Base-by-base conservation (phyloP, 2,329 filamentous ascomycete genomes). In the Fusarium sp. region DNA sequence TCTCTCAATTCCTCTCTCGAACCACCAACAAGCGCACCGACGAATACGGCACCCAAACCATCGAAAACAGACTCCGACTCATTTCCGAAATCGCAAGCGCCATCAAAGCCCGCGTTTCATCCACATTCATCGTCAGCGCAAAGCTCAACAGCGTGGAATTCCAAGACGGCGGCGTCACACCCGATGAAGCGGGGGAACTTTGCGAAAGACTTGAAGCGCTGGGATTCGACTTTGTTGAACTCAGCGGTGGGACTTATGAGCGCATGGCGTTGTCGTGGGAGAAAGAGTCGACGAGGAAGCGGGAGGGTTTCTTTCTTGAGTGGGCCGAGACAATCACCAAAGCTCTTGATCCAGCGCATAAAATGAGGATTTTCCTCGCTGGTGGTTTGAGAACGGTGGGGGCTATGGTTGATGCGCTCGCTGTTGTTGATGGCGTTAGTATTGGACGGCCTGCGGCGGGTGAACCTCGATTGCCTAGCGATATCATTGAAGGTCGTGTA, bases 191-290 rank as follows among this genome's bases (percentile, higher is more conserved):
- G 1, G 81, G 80, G 27, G 80, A 85, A 53, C 78, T 89, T 38
- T 84, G 82, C 74, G 73, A 79, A 15, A 76, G 80, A 4, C 80
- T 89, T 2, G 85, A 88, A 69, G 73, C 80, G 27, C 82, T 85
- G 61, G 78, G 76, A 15, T 85, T 89, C 40, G 84, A 89, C 76
- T 88, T 89, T 74, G 86, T 91, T 9, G 89, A 91, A 78, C 80
- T 91, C 2, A 85, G 82, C 3, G 88, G 89, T 26, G 89, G 89
- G 3, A 90, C 88, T 1, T 89, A 89, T 74, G 85, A 90, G 79
- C 76, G 80, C 30, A 75, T 87, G 5, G 85, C 83, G 0, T 85
- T 88, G 68, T 73, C 71, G 2, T 84, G 87, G 78, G 81, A 85
- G 78, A 82, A 85, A 64, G 87, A 89, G 50, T 85, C 82, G 30